These are phyloP conservation scores for Alternaria arbusti DNA, from an alignment of 2,329 filamentous ascomycete genomes.

Conservation along the genomic window DNA sequence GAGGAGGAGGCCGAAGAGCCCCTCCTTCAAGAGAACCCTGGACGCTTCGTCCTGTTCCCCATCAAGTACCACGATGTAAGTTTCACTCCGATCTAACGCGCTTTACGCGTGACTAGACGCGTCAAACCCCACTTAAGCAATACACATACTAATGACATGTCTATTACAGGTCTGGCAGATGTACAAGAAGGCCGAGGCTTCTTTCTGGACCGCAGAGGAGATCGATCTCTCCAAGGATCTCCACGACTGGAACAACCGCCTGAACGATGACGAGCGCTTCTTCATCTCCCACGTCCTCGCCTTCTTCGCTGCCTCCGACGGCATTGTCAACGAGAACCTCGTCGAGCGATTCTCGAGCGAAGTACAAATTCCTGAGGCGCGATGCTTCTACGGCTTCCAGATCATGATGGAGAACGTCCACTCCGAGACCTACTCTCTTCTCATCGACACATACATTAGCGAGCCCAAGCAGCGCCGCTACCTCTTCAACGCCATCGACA, in stretches of 20 bases:
- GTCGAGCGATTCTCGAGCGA: conserved; percentile 97
- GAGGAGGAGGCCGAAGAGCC: conserved; percentile 83
- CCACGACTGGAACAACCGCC: conserved; percentile 97
- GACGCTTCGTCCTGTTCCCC: conserved; percentile 96
- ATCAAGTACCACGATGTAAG: conserved; percentile 99
- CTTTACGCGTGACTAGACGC: conserved; percentile 63
- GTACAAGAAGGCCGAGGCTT: conserved; percentile 99
- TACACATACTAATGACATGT: conserved; percentile 37
- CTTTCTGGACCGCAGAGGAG: conserved; percentile 99
- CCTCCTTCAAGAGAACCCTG: conserved; percentile 90
- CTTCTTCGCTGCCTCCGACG: conserved; percentile 98
- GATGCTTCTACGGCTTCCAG: conserved; percentile 99
- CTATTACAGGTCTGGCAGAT: conserved; percentile 91
- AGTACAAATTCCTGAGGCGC: conserved; percentile 95
- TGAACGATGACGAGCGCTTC: conserved; percentile 96
- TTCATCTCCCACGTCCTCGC: conserved; percentile 98
- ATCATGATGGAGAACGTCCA: conserved; percentile 99
- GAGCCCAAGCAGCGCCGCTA: conserved; percentile 92
- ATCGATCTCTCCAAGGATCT: conserved; percentile 99
- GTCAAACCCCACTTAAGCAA: conserved; percentile 54
- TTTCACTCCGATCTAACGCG: conserved; percentile 29
- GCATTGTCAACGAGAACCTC: conserved; percentile 99
- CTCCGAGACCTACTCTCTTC: conserved; percentile 98
- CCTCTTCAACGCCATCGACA: conserved; percentile 98
- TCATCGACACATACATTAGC: conserved; percentile 99